Base-by-base conservation (phyloP, 257 asterid species). In the Catharanthus roseus region DNA sequence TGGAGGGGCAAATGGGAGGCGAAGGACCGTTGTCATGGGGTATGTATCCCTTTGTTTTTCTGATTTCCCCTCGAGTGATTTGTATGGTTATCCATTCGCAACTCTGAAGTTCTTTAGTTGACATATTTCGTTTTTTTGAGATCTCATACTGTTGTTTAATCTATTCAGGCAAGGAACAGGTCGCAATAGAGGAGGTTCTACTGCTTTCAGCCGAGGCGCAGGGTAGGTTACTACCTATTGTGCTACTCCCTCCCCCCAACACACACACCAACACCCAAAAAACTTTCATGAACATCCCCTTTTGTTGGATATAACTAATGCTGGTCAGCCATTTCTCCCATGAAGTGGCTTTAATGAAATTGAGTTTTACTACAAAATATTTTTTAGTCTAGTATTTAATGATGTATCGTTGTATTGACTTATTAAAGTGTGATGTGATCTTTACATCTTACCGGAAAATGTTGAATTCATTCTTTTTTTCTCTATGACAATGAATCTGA, bases 11-110 rank as follows among this genome's bases (percentile, higher is more conserved):
- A 83, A 86, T 74, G 89, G 91, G 68, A 83, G 95, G 79, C 87
- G 80, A 77, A 82, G 96, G 83, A 85, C 91, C 5, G 88, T 86
- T 72, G 80, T 82, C 34, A 85, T 83, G 87, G 77, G 75, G 98
- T 93, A 88, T 39, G 90, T n/a, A n/a, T 82, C 68, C 7, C 38
- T 11, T 21, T 13, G 7, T 33, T 36, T 63, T 24, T 24, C 8
- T 49, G 55, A 49, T 0, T 49, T 16, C 8, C 5, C 13, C 1
- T 29, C 15, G n/a, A 29, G 55, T n/a, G 0, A 16, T 61, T 61
- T 12, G 10, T n/a, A n/a, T 16, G 67, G 45, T 18, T 16, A 15
- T 10, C 33, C 16, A 61, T 1, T n/a, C 19, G 55, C 23, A 4
- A 49, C 1, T 67, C 19, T n/a, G 10, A 28, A 28, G 34, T 3